Evolutionary conservation across 2,329 filamentous ascomycete genomes (phyloP), one percentile per base, ranked within the genome.

Genomic region (Rhynchosporium secalis): DNA sequence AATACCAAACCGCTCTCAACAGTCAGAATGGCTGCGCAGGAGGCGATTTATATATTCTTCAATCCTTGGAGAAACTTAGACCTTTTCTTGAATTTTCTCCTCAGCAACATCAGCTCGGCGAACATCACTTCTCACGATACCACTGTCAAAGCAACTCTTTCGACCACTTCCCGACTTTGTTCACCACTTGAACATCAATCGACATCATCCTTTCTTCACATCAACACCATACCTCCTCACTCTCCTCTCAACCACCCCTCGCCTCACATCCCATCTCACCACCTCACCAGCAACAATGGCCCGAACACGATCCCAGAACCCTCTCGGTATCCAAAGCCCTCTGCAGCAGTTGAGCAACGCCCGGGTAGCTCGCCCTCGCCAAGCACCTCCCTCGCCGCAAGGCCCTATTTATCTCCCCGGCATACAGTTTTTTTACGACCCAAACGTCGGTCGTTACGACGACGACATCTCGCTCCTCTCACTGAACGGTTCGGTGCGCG

Each of bases 51-150:
- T 33, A 52, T 38, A 38, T 20, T 38, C 31, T 52, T 10, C 8
- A 29, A 3, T 10, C 7, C 8, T 4, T 15, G 20, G 13, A 13
- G 49, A 26, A 52, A 12, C 9, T 38, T 33, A 52, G 5, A 26
- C 15, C 15, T 38, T 52, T 52, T 33, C 20, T 9, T 38, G 20
- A 26, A 31, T 10, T 52, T 40, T 15, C 4, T 38, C 49, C 38
- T 33, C 49, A 52, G 49, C 49, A 52, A 52, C 31, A 33, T 38
- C 49, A 52, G 49, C 31, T 40, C 33, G 33, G 38, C 49, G 49
- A 52, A 33, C 48, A 33, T 26, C 10, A 36, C n/a, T 4, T 28
- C 10, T 26, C 29, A 9, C 40, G 31, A 56, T 15, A 29, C 3
- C 10, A 43, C 41, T 15, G 20, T 38, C 41, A 43, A 31, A 9